These are phyloP conservation scores for Lasiosphaeris hirsuta DNA, from an alignment of 495 filamentous ascomycete species.

Conservation along the genomic window DNA sequence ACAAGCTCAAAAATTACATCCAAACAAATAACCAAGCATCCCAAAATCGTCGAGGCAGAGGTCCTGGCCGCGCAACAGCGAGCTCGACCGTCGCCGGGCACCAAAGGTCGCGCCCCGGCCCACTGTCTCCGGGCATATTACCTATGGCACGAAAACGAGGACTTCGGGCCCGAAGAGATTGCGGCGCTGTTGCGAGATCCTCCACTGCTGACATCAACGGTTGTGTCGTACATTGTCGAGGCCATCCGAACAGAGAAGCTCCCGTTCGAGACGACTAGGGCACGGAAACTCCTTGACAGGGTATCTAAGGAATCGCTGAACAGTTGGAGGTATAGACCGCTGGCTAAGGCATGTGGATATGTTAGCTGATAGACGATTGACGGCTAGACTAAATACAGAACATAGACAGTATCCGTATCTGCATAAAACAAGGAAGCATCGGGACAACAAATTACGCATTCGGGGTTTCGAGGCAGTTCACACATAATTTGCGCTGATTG, in stretches of 20 bases:
- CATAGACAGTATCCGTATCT: no score
- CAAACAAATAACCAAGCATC: conserved; percentile 24
- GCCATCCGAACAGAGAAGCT: conserved; percentile 40
- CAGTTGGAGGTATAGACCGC: conserved; percentile 2
- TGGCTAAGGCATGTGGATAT: not conserved
- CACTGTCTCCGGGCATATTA: conserved; percentile 56
- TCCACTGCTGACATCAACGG: conserved; percentile 50
- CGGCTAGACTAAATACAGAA: no score
- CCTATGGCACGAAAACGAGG: conserved; percentile 54
- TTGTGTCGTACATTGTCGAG: conserved; percentile 48
- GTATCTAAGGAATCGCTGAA: conserved; percentile 1
- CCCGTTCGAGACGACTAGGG: conserved; percentile 32
- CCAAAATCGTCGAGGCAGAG: conserved; percentile 36
- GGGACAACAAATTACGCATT: no score
- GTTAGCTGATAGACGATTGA: no score
- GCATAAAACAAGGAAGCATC: no score
- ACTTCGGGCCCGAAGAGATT: conserved; percentile 40
- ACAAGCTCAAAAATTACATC: not conserved
- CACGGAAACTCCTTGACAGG: conserved; percentile 26
- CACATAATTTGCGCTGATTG: not conserved
- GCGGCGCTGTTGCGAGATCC: conserved; percentile 53
- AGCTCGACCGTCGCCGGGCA: conserved; percentile 15
- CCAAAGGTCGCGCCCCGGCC: conserved; percentile 13
- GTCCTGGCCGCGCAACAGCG: conserved; percentile 31
- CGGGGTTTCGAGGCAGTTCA: no score